Conservation (phyloP, 352 stramenopile genomes). For the Globisporangium takayamanum region DNA sequence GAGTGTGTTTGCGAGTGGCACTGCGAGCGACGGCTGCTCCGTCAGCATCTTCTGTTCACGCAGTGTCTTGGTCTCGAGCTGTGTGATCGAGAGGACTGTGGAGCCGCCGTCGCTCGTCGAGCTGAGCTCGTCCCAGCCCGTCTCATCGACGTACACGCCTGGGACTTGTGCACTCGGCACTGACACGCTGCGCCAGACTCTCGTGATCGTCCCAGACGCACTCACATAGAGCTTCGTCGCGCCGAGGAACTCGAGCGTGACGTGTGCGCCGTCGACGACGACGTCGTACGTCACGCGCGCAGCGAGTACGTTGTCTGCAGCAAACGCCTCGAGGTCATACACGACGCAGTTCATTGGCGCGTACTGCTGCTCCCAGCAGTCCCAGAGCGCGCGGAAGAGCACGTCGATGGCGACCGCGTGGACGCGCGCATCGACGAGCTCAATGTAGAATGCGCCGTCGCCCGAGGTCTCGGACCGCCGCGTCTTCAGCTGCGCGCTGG, state of each 20-base stretch:
- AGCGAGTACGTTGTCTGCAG: neutral
- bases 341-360: neutral
- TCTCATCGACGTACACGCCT: constrained; percentile 4
- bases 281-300: neutral
- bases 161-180: neutral
- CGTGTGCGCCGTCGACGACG: neutral
- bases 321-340: neutral
- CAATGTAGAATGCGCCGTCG: constrained; percentile 2
- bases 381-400: constrained; percentile 1
- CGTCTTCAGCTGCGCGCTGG: neutral
- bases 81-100: neutral
- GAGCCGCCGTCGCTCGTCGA: neutral
- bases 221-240: neutral
- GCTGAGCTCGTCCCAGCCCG: neutral
- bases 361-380: constrained; percentile 9
- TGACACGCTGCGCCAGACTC: constrained; percentile 1
- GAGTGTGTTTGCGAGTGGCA: neutral
- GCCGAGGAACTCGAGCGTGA: neutral
- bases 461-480: neutral
- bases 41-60: too few species aligned
- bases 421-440: constrained; percentile 1
- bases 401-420: neutral
- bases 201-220: neutral
- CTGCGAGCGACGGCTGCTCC: neutral
- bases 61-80: neutral